Conservation (phyloP, 192 early-diverging fungal genomes). For the Coemansia sp. region DNA sequence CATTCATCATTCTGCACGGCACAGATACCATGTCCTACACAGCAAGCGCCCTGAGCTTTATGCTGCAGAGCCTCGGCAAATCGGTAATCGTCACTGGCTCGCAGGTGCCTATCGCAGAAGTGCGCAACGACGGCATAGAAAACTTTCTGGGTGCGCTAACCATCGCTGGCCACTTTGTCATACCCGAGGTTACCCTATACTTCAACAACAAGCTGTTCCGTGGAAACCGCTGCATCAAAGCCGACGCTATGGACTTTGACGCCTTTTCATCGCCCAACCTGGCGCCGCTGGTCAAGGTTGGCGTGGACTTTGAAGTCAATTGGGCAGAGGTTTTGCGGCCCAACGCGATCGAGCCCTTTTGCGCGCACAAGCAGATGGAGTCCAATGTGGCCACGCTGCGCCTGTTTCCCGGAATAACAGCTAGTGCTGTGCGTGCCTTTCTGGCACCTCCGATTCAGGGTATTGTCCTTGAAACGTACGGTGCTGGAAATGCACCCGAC, state of each 20-base stretch:
- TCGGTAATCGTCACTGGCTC: slow-evolving; percentile 97
- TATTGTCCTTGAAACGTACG: slow-evolving; percentile 94
- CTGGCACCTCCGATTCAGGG: slow-evolving; percentile 83
- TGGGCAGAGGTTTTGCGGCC: slow-evolving; percentile 88
- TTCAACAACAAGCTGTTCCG: slow-evolving; percentile 92
- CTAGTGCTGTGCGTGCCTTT: slow-evolving; percentile 82
- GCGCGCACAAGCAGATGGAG: slow-evolving; percentile 82
- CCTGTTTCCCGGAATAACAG: slow-evolving; percentile 93
- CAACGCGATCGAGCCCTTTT: slow-evolving; percentile 78
- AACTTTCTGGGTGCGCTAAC: slow-evolving; percentile 95
- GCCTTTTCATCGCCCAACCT: slow-evolving; percentile 89
- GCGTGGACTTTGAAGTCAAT: slow-evolving; percentile 93
- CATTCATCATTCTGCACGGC: slow-evolving; percentile 94
- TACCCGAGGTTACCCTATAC: slow-evolving; percentile 92
- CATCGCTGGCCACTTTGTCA: slow-evolving; percentile 97
- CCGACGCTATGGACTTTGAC: slow-evolving; percentile 78
- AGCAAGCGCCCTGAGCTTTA: slow-evolving; percentile 86
- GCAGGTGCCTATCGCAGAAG: slow-evolving; percentile 95
- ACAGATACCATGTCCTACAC: slow-evolving; percentile 92
- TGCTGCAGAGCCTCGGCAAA: slow-evolving; percentile 96
- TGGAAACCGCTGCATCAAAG: slow-evolving; percentile 84
- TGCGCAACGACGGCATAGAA: slow-evolving; percentile 96
- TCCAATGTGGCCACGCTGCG: slow-evolving; percentile 84
- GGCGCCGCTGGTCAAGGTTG: slow-evolving; percentile 85
- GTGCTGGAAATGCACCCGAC: slow-evolving; percentile 94